A percentile compares a stretch with the other conserved stretches of the same genome.
phyloP scores from a whole-genome alignment of 2,329 filamentous ascomycete species.

The Epichloe bromicola region DNA sequence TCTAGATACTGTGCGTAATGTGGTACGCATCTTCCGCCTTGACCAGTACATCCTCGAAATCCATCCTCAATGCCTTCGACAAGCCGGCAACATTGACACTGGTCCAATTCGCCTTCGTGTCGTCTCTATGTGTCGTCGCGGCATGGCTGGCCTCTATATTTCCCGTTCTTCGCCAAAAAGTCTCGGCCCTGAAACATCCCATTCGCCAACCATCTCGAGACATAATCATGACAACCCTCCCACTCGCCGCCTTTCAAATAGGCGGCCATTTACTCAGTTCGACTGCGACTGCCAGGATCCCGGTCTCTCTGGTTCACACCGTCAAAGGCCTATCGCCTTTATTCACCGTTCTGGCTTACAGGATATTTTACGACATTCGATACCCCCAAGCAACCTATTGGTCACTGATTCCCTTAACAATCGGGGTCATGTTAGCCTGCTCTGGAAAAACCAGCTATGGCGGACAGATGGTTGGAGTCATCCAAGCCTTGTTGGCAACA shows the following conservation, averaged over 20 bases:
- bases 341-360: slow-evolving; percentile 89
- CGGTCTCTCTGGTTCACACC: slow-evolving; percentile 92
- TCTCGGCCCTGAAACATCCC: slow-evolving; percentile 73
- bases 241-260: slow-evolving; percentile 84
- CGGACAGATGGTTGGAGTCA: slow-evolving; percentile 78
- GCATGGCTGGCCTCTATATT: slow-evolving; percentile 64
- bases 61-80: slow-evolving; percentile 82
- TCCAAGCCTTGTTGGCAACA: slow-evolving; percentile 80
- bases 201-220: slow-evolving; percentile 71
- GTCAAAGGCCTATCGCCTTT: slow-evolving; percentile 95
- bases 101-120: slow-evolving; percentile 88
- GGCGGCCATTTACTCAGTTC: slow-evolving; percentile 88
- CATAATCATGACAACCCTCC: slow-evolving; percentile 77
- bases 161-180: slow-evolving; percentile 52
- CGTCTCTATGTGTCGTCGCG: slow-evolving; percentile 70
- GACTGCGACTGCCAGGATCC: slow-evolving; percentile 85
- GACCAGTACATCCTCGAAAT: slow-evolving; percentile 95
- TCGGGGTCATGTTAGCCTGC: slow-evolving; percentile 93
- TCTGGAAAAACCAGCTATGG: slow-evolving; percentile 67
- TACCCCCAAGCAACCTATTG: slow-evolving; percentile 82
- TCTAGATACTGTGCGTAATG: slow-evolving; percentile 66
- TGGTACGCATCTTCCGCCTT: slow-evolving; percentile 95
- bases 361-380: slow-evolving; percentile 73
- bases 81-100: slow-evolving; percentile 87
- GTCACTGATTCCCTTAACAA: slow-evolving; percentile 77